Percentiles rank a stretch among this genome's conserved stretches.
Evolutionary conservation across 2,329 filamentous ascomycete species (phyloP).

Genomic region (Neospermospora avenae): DNA sequence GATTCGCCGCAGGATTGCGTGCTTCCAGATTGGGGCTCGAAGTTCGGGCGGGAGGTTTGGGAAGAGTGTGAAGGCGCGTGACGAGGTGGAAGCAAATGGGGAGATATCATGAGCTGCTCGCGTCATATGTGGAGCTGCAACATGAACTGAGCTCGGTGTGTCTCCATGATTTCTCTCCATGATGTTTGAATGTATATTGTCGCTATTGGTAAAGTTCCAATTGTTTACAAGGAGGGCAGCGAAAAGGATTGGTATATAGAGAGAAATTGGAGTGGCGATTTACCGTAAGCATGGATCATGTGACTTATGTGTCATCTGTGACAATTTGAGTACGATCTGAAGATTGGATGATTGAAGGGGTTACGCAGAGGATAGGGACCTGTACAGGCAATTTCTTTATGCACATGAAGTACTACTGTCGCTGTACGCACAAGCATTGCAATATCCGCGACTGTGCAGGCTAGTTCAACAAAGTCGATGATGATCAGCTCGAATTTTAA

Average conservation of each 20-base stretch:
- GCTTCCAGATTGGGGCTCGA: constrained; percentile 17
- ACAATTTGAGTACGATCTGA: too few relatives aligned
- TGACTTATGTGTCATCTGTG: not conserved
- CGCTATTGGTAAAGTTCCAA: not conserved
- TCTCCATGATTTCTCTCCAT: not conserved
- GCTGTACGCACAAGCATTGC: too few relatives aligned
- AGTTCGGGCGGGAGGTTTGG: constrained; percentile 16
- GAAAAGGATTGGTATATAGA: not conserved
- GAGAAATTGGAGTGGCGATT: not conserved
- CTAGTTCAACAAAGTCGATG: too few relatives aligned
- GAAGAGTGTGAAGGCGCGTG: constrained; percentile 16
- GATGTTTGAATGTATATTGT: not conserved
- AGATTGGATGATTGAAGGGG: too few relatives aligned
- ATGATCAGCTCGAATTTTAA: too few relatives aligned
- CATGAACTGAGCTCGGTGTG: not conserved
- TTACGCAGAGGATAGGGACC: too few relatives aligned
- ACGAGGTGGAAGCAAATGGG: not conserved
- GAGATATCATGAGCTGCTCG: not conserved
- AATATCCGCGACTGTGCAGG: too few relatives aligned
- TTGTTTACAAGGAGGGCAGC: too few relatives aligned
- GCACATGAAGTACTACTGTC: too few relatives aligned
- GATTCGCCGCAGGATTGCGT: constrained; percentile 16
- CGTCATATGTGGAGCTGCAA: not conserved
- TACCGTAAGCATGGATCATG: not conserved
- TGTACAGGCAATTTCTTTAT: too few relatives aligned